Evolutionary conservation across 306 rosid species (phyloP), one percentile per base, ranked within the genome.

Genomic region (Cicer arietinum): DNA sequence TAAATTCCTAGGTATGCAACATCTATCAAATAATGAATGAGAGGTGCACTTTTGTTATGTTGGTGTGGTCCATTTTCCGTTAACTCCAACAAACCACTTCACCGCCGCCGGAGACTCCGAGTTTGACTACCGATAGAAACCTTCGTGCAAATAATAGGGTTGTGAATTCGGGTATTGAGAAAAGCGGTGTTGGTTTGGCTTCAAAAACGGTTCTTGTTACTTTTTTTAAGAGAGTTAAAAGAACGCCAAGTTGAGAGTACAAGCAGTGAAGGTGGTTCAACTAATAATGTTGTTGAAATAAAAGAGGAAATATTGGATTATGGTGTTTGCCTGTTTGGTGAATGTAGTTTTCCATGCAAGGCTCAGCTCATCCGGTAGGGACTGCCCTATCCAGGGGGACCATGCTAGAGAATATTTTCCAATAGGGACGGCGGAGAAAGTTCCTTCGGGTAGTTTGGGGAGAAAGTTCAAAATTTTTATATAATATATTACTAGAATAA

Each of bases 231-330:
- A 30, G 47, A 9, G 10, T 45, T 8, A 83, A 73, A 73, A 71
- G 69, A 37, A 14, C 30, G 22, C 4, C 71, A 79, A 58, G 62
- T 17, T 48, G 77, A 83, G 10, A 51, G 57, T 14, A 45, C 73
- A 8, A 46, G 50, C 44, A 67, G 83, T 74, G 90, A 80, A 39
- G 6, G 5, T 53, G 47, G 63, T 43, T 73, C 71, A 1, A 63
- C 56, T 10, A 40, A 4, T 30, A 6, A 62, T 6, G 66, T 59
- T 8, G 86, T 59, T 8, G 86, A 18, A 13, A 69, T 77, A 13
- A 54, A 61, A 17, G 82, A 54, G 13, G 80, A 25, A 9, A 8
- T 39, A 58, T 10, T 45, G 14, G 39, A 37, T 66, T 54, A 6
- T 61, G 68, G 7, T 48, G 25, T 18, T 41, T 10, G 35, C 35